Evolutionary conservation across 1,284 basidiomycete species (phyloP).

Genomic region (Melampsora abietis-canadensis): DNA sequence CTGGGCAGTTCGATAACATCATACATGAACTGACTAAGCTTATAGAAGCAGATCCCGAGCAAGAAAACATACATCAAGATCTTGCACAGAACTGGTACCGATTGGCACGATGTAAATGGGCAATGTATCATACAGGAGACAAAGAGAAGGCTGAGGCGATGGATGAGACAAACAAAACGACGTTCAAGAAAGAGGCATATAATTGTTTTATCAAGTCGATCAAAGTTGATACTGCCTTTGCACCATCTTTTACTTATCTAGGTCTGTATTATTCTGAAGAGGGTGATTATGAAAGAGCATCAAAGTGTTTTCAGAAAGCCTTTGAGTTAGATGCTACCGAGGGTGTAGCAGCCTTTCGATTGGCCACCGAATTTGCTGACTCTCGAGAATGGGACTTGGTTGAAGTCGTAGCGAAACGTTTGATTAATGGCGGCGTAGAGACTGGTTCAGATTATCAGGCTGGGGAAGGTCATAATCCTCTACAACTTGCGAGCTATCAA

Average conservation of each 20-base stretch:
- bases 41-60: constrained; percentile 50
- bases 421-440: constrained; percentile 70
- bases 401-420: constrained; percentile 82
- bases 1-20: constrained; percentile 63
- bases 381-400: constrained; percentile 94
- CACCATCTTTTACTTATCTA: constrained; percentile 87
- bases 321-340: constrained; percentile 93
- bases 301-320: constrained; percentile 97
- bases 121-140: constrained; percentile 31
- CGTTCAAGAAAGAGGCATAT: constrained; percentile 63
- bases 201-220: constrained; percentile 77
- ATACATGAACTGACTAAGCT: constrained; percentile 54
- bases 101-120: constrained; percentile 13
- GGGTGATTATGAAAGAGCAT: constrained; percentile 76
- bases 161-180: neutral
- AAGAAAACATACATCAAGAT: constrained; percentile 40
- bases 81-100: constrained; percentile 47
- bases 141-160: neutral
- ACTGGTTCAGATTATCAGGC: constrained; percentile 42
- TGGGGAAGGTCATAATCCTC: constrained; percentile 34
- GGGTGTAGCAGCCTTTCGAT: constrained; percentile 72
- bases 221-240: constrained; percentile 71
- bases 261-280: constrained; percentile 82
- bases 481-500: constrained; percentile 45
- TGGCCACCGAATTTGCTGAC: constrained; percentile 86